Conservation (phyloP, 2,329 filamentous ascomycete species). For the Reticulascus tulasneorum region DNA sequence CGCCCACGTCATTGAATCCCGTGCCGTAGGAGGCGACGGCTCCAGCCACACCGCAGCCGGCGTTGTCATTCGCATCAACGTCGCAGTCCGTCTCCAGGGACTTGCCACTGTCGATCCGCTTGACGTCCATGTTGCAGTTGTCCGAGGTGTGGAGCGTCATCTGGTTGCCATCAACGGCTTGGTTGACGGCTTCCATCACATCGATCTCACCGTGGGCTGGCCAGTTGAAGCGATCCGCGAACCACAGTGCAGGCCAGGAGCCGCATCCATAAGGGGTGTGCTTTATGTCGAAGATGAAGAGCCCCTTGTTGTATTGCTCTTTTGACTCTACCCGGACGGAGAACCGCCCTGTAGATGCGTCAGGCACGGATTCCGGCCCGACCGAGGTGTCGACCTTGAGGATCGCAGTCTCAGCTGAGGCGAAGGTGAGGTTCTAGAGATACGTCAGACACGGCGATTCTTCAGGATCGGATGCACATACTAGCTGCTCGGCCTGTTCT, state of each 20-base stretch:
- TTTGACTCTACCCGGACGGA: conserved; percentile 62
- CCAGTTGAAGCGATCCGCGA: conserved; percentile 58
- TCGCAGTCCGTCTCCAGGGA: conserved; percentile 43
- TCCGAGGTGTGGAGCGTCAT: conserved; percentile 56
- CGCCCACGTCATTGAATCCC: conserved; percentile 48
- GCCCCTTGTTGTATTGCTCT: conserved; percentile 53
- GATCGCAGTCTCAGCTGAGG: conserved; percentile 45
- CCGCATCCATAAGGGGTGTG: conserved; percentile 62
- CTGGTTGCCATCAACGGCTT: conserved; percentile 49
- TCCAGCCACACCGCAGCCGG: conserved; percentile 53
- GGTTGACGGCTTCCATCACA: conserved; percentile 56
- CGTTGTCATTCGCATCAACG: conserved; percentile 46
- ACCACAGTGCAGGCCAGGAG: conserved; percentile 65
- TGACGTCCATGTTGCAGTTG: conserved; percentile 49
- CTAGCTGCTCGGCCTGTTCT: conserved; percentile 35
- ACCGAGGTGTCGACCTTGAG: conserved; percentile 59
- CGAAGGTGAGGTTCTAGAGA: conserved; percentile 59
- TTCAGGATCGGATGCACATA: conserved; percentile 21
- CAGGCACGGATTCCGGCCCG: conserved; percentile 38
- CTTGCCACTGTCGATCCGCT: conserved; percentile 48
- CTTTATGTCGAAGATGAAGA: conserved; percentile 65
- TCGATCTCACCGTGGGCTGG: conserved; percentile 63
- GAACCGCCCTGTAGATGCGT: conserved; percentile 56
- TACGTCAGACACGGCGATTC: background rate
- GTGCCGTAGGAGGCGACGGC: conserved; percentile 42